Conservation (phyloP, 1,284 basidiomycete species). For the Rhizoctonia solani region DNA sequence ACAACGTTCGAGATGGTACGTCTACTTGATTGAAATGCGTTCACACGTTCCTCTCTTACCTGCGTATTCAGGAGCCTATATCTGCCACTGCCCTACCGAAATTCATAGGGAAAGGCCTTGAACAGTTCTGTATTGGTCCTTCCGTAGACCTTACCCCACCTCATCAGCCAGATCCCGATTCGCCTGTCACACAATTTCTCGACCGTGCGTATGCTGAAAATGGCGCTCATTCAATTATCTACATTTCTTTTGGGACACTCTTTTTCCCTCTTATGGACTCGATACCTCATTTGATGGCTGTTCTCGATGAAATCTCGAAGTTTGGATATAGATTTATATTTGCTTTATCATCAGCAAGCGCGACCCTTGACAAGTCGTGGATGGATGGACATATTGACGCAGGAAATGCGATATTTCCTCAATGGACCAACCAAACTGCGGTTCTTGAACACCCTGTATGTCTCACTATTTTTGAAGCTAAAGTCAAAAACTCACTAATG, state of each 20-base stretch:
- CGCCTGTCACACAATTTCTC: conserved; percentile 16
- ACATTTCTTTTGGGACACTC: conserved; percentile 28
- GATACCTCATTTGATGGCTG: not conserved
- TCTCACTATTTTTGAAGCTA: too few relatives aligned
- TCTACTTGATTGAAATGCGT: not conserved
- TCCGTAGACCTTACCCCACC: not conserved
- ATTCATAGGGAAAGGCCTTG: not conserved
- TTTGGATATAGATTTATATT: conserved; percentile 1
- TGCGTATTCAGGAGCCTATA: conserved; percentile 1
- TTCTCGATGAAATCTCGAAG: conserved; percentile 10
- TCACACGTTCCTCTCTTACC: too few relatives aligned
- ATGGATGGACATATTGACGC: not conserved
- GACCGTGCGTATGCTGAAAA: conserved; percentile 19
- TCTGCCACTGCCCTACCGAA: not conserved
- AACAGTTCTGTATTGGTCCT: not conserved
- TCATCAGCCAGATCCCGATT: not conserved
- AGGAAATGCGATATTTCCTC: conserved; percentile 23
- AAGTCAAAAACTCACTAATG: too few relatives aligned
- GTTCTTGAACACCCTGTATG: conserved; percentile 31
- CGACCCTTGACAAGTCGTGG: not conserved
- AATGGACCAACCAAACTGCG: conserved; percentile 24
- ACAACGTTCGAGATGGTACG: conserved; percentile 11
- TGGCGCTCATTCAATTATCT: conserved; percentile 16
- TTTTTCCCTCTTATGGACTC: conserved; percentile 9
- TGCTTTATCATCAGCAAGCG: not conserved